These are phyloP conservation scores for Melastoma candidum DNA, from an alignment of 441 rosid genomes.

Conservation along the genomic window DNA sequence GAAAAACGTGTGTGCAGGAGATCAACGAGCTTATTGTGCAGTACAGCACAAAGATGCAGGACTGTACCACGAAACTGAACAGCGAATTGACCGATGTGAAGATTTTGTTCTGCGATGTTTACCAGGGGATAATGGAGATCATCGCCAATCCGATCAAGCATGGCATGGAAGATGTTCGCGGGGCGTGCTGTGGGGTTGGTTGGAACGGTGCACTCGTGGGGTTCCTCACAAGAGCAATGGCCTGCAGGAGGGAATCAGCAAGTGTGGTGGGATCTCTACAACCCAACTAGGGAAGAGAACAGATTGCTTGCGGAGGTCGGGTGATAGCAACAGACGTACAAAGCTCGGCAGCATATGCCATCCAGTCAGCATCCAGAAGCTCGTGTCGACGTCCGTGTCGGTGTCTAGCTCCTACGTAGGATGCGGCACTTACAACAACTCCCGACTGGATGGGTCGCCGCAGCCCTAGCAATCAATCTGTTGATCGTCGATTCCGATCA, in stretches of 20 bases:
- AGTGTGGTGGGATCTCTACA: constrained; percentile 72
- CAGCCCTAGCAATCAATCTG: too few species aligned
- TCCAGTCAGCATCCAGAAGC: constrained; percentile 25
- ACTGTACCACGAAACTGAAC: constrained; percentile 28
- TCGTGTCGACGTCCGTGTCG: constrained; percentile 18
- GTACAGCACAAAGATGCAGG: constrained; percentile 37
- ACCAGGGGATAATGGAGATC: constrained; percentile 39
- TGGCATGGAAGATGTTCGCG: constrained; percentile 32
- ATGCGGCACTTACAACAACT: constrained; percentile 17
- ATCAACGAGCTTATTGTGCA: constrained; percentile 38
- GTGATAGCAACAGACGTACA: constrained; percentile 3
- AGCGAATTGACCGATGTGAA: constrained; percentile 28
- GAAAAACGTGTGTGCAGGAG: constrained; percentile 29
- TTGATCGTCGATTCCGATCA: too few species aligned
- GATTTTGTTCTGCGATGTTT: constrained; percentile 40
- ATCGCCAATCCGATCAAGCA: constrained; percentile 23
- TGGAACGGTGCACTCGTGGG: constrained; percentile 31
- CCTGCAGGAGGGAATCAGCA: constrained; percentile 34
- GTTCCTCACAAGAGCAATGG: constrained; percentile 44
- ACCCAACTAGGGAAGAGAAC: constrained; percentile 42
- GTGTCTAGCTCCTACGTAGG: constrained; percentile 5
- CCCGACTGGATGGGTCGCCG: too few species aligned
- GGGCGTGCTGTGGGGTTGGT: constrained; percentile 54
- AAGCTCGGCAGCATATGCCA: constrained; percentile 29
- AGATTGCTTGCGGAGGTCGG: constrained; percentile 47